phyloP scores from a whole-genome alignment of 2,329 filamentous ascomycete genomes.

The Neofusicoccum kwambonambiense region DNA sequence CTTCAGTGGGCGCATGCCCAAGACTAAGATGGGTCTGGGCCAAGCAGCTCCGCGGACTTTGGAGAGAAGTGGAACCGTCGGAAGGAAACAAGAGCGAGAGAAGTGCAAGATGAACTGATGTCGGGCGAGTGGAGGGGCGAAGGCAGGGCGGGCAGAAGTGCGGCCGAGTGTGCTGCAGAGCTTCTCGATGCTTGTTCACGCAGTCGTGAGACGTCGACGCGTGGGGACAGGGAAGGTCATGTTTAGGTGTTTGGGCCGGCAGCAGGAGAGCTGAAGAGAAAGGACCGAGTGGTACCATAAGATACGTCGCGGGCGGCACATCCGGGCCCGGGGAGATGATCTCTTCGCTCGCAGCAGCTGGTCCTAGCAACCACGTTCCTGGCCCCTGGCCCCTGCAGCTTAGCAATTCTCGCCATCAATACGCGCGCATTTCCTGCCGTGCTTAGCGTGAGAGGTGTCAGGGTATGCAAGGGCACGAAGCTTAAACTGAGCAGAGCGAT shows the following conservation, averaged over 20 bases:
- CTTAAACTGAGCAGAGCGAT: background rate
- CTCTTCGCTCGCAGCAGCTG: background rate
- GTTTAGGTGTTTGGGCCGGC: constrained; percentile 3
- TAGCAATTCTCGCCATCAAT: background rate
- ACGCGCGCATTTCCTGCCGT: background rate
- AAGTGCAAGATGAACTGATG: background rate
- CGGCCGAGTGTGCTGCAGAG: background rate
- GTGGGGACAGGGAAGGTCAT: constrained; percentile 1
- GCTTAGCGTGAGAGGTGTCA: background rate
- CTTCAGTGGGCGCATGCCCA: background rate
- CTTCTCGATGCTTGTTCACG: background rate
- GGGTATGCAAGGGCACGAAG: background rate
- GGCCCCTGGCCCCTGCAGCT: constrained; percentile 4
- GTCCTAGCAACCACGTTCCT: background rate
- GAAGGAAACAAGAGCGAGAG: background rate
- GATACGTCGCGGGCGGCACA: background rate
- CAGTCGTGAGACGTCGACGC: background rate
- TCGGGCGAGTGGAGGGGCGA: background rate
- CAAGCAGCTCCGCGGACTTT: background rate
- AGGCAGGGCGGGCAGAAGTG: background rate
- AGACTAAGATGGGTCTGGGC: background rate
- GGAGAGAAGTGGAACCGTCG: background rate
- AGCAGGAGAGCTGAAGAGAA: background rate
- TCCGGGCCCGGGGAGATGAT: background rate
- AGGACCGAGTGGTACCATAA: constrained; percentile 1